Conservation (phyloP, 2,329 filamentous ascomycete genomes). For the Arthrinium phaeospermum region DNA sequence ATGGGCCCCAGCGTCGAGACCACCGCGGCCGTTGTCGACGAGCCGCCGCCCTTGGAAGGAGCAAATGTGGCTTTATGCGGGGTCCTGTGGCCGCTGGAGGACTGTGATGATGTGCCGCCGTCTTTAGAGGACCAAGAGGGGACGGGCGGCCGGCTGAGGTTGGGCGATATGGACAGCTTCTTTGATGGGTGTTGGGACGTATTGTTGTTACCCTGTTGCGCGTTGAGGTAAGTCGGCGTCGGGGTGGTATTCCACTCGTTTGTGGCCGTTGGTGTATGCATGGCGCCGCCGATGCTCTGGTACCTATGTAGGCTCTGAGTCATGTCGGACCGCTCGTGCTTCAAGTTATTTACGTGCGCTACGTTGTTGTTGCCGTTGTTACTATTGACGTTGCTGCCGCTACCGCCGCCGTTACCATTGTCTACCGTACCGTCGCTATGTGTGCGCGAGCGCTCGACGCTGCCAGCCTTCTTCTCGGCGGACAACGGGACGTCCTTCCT, state of each 20-base stretch:
- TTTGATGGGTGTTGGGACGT: slow-evolving; percentile 52
- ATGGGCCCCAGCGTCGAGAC: slow-evolving; percentile 44
- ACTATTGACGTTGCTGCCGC: background rate
- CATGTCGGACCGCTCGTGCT: slow-evolving; percentile 38
- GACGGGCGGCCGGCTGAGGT: slow-evolving; percentile 56
- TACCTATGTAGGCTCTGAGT: slow-evolving; percentile 30
- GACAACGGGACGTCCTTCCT: slow-evolving; percentile 65
- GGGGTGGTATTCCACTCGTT: slow-evolving; percentile 6
- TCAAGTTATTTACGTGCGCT: slow-evolving; percentile 31
- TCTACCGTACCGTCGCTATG: slow-evolving; percentile 35
- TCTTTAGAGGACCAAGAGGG: slow-evolving; percentile 51
- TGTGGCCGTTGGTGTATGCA: slow-evolving; percentile 37
- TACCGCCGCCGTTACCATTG: background rate
- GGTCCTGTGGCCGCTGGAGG: slow-evolving; percentile 27
- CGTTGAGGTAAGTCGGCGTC: background rate
- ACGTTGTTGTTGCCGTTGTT: background rate
- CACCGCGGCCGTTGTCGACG: slow-evolving; percentile 29
- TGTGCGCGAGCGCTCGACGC: slow-evolving; percentile 52
- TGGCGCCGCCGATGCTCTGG: slow-evolving; percentile 34
- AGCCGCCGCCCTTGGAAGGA: slow-evolving; percentile 28
- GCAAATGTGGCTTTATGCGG: background rate
- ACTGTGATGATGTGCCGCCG: background rate
- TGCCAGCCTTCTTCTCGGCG: slow-evolving; percentile 52
- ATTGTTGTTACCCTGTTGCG: slow-evolving; percentile 22
- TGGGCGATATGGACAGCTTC: slow-evolving; percentile 58